Evolutionary conservation across 306 rosid genomes (phyloP).

Genomic region (Cercis canadensis): DNA sequence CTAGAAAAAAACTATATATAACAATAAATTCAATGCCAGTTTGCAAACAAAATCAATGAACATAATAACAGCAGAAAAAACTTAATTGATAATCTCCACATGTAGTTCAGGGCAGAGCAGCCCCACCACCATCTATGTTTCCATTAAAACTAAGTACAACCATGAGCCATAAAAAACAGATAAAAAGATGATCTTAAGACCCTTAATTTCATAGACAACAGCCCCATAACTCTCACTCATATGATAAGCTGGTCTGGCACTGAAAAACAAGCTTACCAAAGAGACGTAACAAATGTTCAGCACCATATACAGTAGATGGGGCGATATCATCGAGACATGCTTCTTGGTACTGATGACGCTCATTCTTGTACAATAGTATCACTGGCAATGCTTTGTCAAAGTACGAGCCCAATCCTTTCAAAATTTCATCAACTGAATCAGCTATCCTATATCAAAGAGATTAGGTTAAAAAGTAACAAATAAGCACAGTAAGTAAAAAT

Average conservation of each 20-base stretch:
- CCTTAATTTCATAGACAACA: conserved; percentile 11
- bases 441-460: conserved; percentile 54
- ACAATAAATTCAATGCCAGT: not conserved
- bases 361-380: conserved; percentile 79
- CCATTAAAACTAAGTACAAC: not conserved
- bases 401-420: conserved; percentile 75
- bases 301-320: conserved; percentile 85
- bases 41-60: not conserved
- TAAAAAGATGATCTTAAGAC: not conserved
- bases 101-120: conserved; percentile 4
- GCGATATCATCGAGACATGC: conserved; percentile 49
- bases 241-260: conserved; percentile 17
- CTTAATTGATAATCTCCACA: not conserved
- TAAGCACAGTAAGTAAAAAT: conserved; percentile 14
- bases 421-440: conserved; percentile 63
- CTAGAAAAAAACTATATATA: not conserved
- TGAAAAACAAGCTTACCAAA: conserved; percentile 61
- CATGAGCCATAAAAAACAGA: not conserved
- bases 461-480: conserved; percentile 9
- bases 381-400: conserved; percentile 86
- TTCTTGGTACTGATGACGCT: conserved; percentile 75
- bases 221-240: not conserved
- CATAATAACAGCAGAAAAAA: no score
- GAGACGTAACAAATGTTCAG: conserved; percentile 91
- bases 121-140: not conserved